Evolutionary conservation across 805 yeast genomes (phyloP), one percentile per base, ranked within the genome.

Genomic region (Metschnikowia lachancei): DNA sequence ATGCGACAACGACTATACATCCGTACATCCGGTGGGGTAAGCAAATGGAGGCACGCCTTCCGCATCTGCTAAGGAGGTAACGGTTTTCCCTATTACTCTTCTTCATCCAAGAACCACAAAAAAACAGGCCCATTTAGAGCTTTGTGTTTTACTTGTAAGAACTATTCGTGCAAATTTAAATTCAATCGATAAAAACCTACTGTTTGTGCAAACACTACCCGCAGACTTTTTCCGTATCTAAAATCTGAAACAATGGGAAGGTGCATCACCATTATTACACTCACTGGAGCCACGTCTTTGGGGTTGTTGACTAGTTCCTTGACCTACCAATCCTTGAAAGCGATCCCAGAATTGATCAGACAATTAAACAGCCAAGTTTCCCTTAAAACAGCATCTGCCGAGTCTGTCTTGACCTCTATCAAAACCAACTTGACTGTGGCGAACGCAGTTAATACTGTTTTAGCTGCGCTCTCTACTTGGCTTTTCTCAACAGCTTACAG

Each of bases 211-310:
- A 30, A 30, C 3, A 30, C 33, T 30, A 17, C 14, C 26, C 26
- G 11, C n/a, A 20, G 13, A 26, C 24, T 14, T 22, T 16, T 16
- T 32, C 20, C 32, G 12, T 24, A 26, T 32, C 37, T 22, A 20
- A 13, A 12, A 45, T 24, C 37, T 32, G 31, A 16, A 16, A 45
- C 20, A 32, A 54, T 54, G 58, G 72, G 72, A 36, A 65, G 67
- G 46, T 72, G 76, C 57, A 57, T 70, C 54, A 63, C 70, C 35
- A 56, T 66, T 38, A 78, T 82, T 48, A 85, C 85, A 60, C 62
- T 82, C 39, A 64, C 82, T 34, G 91, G 90, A 30, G 78, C 79
- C 31, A 73, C 85, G 3, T 78, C 90, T 10, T 64, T 85, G 39
- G 94, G 92, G n/a, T 60, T 85, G 49, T 72, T 81, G 55, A 69